Evolutionary conservation across 108 stramenopile species (phyloP), one percentile per base, ranked within the genome.

Genomic region (Cyclotella atomus): DNA sequence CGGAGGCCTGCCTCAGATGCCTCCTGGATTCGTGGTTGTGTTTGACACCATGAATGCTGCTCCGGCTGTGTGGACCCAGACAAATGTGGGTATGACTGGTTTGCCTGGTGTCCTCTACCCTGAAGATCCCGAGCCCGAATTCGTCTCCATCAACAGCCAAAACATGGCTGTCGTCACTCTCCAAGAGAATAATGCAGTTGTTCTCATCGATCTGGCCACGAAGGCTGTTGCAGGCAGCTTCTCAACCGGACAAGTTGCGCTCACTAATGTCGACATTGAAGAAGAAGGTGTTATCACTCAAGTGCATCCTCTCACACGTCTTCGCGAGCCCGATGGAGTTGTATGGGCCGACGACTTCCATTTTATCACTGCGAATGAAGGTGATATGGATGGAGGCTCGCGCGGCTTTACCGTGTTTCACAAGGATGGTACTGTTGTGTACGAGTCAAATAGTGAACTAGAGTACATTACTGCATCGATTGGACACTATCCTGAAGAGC

Each of bases 291-390:
- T 84, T 12, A 87, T 89, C 55, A 45, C 66, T 25, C 87, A 86
- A 61, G 70, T 7, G 15, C 79, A 24, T 1, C 28, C 73, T 12
- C 38, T 75, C 15, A 61, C 67, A 4, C 49, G 30, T 14, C 20
- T 71, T 20, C 81, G 88, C 10, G 91, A 92, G 75, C 85, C 91
- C 3, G 91, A 92, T 70, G 87, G 84, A 15, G 84, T 88, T 23
- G 75, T 77, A 0, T 92, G 87, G 87, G 77, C 88, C 43, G 34
- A 53, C 41, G 36, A 38, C 0, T 21, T 38, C 2, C 88, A 84
- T 77, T 87, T 87, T 54, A 86, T 75, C n/a, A 85, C 87, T 3
- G 91, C 91, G 41, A 81, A 92, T 47, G 89, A 92, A 60, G 89
- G 91, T 52, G 91, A 90, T 63, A 50, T 77, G 55, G 77, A 79